phyloP scores from a whole-genome alignment of 2,329 filamentous ascomycete species.

The Nigrograna mackinnonii region DNA sequence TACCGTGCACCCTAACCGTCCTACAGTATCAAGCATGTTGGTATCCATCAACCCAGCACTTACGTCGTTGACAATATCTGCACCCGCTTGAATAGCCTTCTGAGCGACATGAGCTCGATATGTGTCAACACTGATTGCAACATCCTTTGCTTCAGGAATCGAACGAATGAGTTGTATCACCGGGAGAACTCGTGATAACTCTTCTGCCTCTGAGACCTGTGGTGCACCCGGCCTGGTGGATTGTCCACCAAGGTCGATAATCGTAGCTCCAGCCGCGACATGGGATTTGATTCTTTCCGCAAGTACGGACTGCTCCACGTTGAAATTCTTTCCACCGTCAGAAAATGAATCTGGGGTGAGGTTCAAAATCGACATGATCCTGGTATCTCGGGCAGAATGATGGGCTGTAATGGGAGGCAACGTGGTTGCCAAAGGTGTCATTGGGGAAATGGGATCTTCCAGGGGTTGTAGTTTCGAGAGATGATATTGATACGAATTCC shows the following conservation, averaged over 20 bases:
- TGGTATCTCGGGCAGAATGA: conserved; percentile 56
- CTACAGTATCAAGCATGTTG: conserved; percentile 81
- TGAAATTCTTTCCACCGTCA: conserved; percentile 69
- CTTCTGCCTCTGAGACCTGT: conserved; percentile 72
- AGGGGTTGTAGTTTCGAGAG: conserved; percentile 37
- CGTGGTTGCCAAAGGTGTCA: conserved; percentile 36
- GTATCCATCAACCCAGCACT: conserved; percentile 80
- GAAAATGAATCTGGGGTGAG: conserved; percentile 97
- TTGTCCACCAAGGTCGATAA: conserved; percentile 92
- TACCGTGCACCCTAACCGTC: conserved; percentile 75
- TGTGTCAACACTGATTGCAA: conserved; percentile 89
- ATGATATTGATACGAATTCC: conserved; percentile 34
- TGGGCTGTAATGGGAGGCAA: conserved; percentile 28
- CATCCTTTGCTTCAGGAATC: conserved; percentile 62
- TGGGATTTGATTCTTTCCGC: conserved; percentile 63
- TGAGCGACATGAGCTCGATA: conserved; percentile 85
- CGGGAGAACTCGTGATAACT: conserved; percentile 77
- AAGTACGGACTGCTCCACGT: conserved; percentile 52
- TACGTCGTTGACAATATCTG: conserved; percentile 94
- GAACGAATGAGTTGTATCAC: conserved; percentile 74
- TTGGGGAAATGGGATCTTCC: conserved; percentile 40
- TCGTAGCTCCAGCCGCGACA: conserved; percentile 72
- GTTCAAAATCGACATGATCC: conserved; percentile 93
- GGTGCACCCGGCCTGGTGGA: conserved; percentile 80
- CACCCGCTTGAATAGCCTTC: conserved; percentile 75